Conservation (phyloP, 2,329 filamentous ascomycete genomes). For the Penicillium sclerotigenum region DNA sequence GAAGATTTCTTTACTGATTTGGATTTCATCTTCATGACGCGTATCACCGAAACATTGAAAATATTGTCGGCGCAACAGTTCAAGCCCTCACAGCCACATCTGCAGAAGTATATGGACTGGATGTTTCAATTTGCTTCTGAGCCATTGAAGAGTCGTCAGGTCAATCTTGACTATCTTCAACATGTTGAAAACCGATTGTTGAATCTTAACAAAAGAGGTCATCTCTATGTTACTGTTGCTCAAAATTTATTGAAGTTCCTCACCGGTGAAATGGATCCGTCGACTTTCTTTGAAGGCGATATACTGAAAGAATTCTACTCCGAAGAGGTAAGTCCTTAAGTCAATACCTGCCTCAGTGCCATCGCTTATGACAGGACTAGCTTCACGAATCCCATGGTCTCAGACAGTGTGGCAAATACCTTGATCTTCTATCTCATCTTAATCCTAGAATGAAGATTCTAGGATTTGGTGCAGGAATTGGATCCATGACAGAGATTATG, state of each 20-base stretch:
- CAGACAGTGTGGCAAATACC: not conserved
- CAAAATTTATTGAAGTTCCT: not conserved
- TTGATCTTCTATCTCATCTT: conserved; percentile 8
- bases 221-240: not conserved
- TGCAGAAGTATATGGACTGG: conserved; percentile 13
- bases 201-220: not conserved
- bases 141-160: too few species aligned
- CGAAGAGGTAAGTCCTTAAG: conserved; percentile 3
- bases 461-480: conserved; percentile 15
- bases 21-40: not conserved
- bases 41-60: not conserved
- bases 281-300: not conserved
- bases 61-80: not conserved
- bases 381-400: not conserved
- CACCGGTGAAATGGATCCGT: conserved; percentile 1
- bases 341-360: not conserved
- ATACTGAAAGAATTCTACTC: conserved; percentile 2
- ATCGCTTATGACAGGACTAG: not conserved
- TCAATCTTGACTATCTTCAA: not conserved
- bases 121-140: not conserved
- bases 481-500: not conserved
- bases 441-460: conserved; percentile 14
- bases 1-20: not conserved
- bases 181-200: not conserved
- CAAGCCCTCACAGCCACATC: not conserved